A percentile compares a stretch with the other conserved stretches of the same genome.
These are phyloP conservation scores for Hymenoscyphus fructigenus DNA, from an alignment of 2,329 filamentous ascomycete genomes.

Conservation along the genomic window DNA sequence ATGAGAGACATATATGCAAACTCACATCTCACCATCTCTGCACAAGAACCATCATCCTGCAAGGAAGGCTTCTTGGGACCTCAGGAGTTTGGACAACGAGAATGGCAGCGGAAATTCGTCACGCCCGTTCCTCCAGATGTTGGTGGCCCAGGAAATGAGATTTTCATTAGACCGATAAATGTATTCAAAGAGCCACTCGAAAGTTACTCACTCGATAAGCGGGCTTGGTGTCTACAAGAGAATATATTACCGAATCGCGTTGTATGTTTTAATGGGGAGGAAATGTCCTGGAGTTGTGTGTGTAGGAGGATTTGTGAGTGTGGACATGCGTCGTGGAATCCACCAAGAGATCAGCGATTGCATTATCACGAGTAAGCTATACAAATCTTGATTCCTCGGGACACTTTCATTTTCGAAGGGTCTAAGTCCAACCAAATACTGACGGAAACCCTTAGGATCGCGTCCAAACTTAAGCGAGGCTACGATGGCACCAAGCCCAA, in stretches of 20 bases:
- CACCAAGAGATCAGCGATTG: background rate
- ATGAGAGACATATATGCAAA: slow-evolving; percentile 31
- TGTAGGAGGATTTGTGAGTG: slow-evolving; percentile 11
- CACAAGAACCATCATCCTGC: slow-evolving; percentile 12
- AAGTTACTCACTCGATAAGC: slow-evolving; percentile 5
- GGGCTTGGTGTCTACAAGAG: slow-evolving; percentile 9
- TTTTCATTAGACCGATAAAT: background rate
- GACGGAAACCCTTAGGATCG: background rate
- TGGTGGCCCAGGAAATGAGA: slow-evolving; percentile 5
- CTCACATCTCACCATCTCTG: slow-evolving; percentile 25
- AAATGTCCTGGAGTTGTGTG: slow-evolving; percentile 12
- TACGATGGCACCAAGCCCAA: background rate
- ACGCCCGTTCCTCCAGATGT: background rate
- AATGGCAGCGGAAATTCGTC: slow-evolving; percentile 7
- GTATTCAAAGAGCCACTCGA: background rate
- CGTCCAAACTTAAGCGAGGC: background rate
- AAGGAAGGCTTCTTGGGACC: slow-evolving; percentile 9
- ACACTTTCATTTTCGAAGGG: background rate
- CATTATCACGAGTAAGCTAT: background rate
- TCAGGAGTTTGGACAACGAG: background rate
- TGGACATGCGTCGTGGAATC: slow-evolving; percentile 6
- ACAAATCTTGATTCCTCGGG: background rate
- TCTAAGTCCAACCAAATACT: background rate
- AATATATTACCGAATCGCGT: slow-evolving; percentile 2
- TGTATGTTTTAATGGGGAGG: slow-evolving; percentile 11